A percentile compares a stretch with the other conserved stretches of the same genome.
Conservation (phyloP, 2,329 filamentous ascomycete species). For the Fusarium sp. region DNA sequence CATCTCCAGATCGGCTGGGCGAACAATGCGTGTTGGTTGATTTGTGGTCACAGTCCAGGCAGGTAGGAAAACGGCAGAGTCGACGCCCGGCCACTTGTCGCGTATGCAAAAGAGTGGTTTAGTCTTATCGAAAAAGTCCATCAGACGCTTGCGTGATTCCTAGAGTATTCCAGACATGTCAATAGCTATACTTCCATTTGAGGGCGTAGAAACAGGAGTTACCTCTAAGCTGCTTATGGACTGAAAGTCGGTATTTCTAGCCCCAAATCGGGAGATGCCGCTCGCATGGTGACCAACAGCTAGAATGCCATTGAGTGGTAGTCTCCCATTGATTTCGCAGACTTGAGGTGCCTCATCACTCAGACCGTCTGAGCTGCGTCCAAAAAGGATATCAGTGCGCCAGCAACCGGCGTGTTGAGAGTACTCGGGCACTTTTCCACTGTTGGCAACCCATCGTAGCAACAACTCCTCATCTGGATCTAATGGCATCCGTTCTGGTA, state of each 20-base stretch:
- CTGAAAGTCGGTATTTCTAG: neutral
- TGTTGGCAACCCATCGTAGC: neutral
- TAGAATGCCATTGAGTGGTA: neutral
- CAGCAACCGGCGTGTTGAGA: neutral
- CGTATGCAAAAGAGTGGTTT: neutral
- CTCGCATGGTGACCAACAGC: neutral
- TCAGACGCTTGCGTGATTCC: neutral
- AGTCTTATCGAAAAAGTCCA: neutral
- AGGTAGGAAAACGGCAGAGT: neutral
- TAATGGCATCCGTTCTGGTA: neutral
- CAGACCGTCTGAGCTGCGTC: neutral
- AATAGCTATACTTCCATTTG: neutral
- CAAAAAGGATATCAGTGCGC: neutral
- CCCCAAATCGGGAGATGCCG: neutral
- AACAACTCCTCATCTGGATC: neutral
- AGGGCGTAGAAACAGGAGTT: neutral
- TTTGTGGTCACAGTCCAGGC: neutral
- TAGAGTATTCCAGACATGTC: neutral
- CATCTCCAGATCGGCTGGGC: neutral
- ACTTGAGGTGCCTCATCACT: neutral
- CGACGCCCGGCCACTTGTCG: neutral
- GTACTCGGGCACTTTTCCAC: neutral
- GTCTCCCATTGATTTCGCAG: neutral
- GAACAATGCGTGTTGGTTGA: neutral
- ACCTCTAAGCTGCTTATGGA: neutral